phyloP scores from a whole-genome alignment of 2,329 filamentous ascomycete species.

The Penicillium olsonii region DNA sequence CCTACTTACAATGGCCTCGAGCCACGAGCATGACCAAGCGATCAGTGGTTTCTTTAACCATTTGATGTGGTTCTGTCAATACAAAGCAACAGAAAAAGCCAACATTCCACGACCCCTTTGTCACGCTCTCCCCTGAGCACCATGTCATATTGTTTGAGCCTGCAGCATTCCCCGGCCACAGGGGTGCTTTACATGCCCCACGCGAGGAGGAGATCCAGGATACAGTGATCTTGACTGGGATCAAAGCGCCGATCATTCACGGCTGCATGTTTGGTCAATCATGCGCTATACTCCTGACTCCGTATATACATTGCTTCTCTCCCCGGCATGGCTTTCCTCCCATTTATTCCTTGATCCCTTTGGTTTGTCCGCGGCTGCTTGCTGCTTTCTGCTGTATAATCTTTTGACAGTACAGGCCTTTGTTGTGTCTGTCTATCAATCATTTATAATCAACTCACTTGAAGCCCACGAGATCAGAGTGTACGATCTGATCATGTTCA shows the following conservation, averaged over 20 bases:
- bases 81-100: neutral
- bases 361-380: conserved; percentile 1
- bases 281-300: neutral
- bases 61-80: neutral
- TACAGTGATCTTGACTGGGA: neutral
- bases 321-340: neutral
- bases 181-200: conserved; percentile 13
- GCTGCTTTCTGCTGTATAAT: conserved; percentile 3
- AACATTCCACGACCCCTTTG: conserved; percentile 2
- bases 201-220: neutral
- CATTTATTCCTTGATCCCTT: neutral
- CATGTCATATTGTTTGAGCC: neutral
- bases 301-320: conserved; percentile 6
- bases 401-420: neutral
- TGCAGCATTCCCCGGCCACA: conserved; percentile 3
- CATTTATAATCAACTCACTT: neutral
- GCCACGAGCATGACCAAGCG: too few relatives aligned
- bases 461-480: neutral
- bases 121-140: neutral
- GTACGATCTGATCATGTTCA: conserved; percentile 25
- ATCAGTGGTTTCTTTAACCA: too few relatives aligned
- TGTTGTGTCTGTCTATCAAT: neutral
- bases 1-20: too few relatives aligned
- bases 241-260: conserved; percentile 9
- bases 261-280: conserved; percentile 4